phyloP scores from a whole-genome alignment of 306 rosid genomes.

The Malus asiatica region DNA sequence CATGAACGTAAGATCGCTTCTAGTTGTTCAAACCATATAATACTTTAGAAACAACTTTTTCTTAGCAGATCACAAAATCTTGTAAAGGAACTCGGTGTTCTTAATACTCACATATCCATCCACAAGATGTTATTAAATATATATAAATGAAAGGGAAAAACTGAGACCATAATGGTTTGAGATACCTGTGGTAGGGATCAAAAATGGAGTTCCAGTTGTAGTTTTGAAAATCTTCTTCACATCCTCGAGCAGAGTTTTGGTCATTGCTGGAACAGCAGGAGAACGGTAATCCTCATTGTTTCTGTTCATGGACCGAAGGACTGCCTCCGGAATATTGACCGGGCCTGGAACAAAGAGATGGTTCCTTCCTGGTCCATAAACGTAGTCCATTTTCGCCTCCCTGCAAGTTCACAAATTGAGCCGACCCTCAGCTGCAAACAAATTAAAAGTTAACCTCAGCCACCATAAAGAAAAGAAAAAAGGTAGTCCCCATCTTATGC shows the following conservation, averaged over 20 bases:
- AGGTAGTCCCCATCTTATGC: neutral
- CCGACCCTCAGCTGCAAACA: slow-evolving; percentile 26
- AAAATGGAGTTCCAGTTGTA: slow-evolving; percentile 79
- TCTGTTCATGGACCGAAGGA: slow-evolving; percentile 86
- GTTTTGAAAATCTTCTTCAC: slow-evolving; percentile 93
- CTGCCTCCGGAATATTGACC: slow-evolving; percentile 87
- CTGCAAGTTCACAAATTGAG: slow-evolving; percentile 21
- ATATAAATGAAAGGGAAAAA: neutral
- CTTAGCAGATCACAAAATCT: neutral
- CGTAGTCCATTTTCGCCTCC: slow-evolving; percentile 62
- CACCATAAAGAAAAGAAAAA: neutral
- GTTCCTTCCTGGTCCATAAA: slow-evolving; percentile 86
- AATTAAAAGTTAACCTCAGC: neutral
- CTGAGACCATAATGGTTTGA: neutral
- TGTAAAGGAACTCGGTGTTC: neutral
- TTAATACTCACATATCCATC: neutral
- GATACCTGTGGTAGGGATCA: slow-evolving; percentile 94
- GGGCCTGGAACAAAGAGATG: slow-evolving; percentile 99
- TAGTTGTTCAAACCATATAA: neutral
- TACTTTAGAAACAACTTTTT: neutral
- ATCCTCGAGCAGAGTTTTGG: slow-evolving; percentile 79
- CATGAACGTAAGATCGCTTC: neutral
- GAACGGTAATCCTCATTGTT: slow-evolving; percentile 98
- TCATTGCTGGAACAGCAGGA: slow-evolving; percentile 90
- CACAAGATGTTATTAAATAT: neutral